phyloP scores from a whole-genome alignment of 1,284 basidiomycete species.

The Cutaneotrichosporon curvatum region DNA sequence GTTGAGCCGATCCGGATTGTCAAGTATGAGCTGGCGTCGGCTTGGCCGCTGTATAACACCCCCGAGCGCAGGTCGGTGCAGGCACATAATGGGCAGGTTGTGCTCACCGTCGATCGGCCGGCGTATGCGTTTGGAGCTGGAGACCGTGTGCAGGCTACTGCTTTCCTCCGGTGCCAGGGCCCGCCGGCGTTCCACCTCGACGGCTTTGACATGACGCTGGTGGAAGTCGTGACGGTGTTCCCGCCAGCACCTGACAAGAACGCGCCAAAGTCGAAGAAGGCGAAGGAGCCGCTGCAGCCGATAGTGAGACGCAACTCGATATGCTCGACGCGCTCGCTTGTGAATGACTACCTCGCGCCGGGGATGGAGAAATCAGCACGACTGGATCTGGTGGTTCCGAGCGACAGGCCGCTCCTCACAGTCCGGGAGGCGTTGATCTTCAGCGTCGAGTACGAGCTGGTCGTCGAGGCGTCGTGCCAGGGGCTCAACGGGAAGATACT shows the following conservation, averaged over 20 bases:
- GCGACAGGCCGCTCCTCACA: constrained; percentile 65
- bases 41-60: constrained; percentile 79
- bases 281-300: constrained; percentile 53
- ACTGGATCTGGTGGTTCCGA: constrained; percentile 60
- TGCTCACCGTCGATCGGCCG: constrained; percentile 60
- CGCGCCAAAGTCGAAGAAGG: constrained; percentile 46
- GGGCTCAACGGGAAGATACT: constrained; percentile 54
- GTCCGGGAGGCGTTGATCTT: constrained; percentile 69
- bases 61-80: constrained; percentile 61
- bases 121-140: constrained; percentile 73
- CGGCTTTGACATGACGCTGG: constrained; percentile 69
- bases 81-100: constrained; percentile 56
- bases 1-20: constrained; percentile 66
- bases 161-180: constrained; percentile 50
- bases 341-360: constrained; percentile 59
- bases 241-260: constrained; percentile 30
- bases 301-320: constrained; percentile 44
- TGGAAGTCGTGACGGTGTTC: constrained; percentile 56
- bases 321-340: background rate
- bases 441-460: constrained; percentile 68
- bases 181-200: constrained; percentile 65
- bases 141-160: constrained; percentile 65
- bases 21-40: constrained; percentile 81
- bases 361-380: constrained; percentile 64
- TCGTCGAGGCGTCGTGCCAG: constrained; percentile 67